These are phyloP conservation scores for Acrodontium crateriforme DNA, from an alignment of 2,329 filamentous ascomycete genomes.

Conservation along the genomic window DNA sequence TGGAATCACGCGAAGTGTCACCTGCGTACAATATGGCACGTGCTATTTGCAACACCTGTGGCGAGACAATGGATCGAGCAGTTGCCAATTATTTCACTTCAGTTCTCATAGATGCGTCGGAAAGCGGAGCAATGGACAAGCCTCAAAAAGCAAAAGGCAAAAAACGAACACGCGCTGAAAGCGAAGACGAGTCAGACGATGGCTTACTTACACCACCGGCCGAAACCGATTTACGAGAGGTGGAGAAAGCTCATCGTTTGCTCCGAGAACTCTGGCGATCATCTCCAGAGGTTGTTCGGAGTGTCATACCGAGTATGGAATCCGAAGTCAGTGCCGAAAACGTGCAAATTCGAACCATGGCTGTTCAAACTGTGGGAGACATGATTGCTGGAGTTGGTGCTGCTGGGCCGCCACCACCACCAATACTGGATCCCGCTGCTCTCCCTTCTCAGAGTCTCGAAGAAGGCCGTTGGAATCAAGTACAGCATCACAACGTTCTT, in stretches of 20 bases:
- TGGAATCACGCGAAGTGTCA: conserved; percentile 62
- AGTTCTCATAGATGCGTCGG: conserved; percentile 74
- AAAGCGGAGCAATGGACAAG: conserved; percentile 13
- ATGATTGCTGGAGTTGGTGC: conserved; percentile 89
- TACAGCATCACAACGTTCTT: conserved; percentile 50
- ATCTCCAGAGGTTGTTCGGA: conserved; percentile 73
- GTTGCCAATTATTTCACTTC: conserved; percentile 96
- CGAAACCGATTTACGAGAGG: conserved; percentile 73
- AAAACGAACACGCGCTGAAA: conserved; percentile 26
- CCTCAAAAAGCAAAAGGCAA: conserved; percentile 37
- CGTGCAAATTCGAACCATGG: conserved; percentile 68
- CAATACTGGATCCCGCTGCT: conserved; percentile 62
- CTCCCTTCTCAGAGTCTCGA: conserved; percentile 59
- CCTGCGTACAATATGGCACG: conserved; percentile 95
- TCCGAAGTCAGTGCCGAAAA: conserved; percentile 86
- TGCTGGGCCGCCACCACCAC: conserved; percentile 64
- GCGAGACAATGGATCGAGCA: conserved; percentile 89
- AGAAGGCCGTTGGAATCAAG: conserved; percentile 14
- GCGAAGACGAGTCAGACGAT: conserved; percentile 30
- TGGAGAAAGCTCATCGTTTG: conserved; percentile 77
- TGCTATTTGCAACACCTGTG: conserved; percentile 74
- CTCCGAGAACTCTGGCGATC: conserved; percentile 90
- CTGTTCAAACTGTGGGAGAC: conserved; percentile 87
- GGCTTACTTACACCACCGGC: conserved; percentile 39
- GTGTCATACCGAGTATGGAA: conserved; percentile 87